Percentiles rank a stretch among this genome's conserved stretches.
phyloP scores from a whole-genome alignment of 2,329 filamentous ascomycete genomes.

The Knufia petricola region DNA sequence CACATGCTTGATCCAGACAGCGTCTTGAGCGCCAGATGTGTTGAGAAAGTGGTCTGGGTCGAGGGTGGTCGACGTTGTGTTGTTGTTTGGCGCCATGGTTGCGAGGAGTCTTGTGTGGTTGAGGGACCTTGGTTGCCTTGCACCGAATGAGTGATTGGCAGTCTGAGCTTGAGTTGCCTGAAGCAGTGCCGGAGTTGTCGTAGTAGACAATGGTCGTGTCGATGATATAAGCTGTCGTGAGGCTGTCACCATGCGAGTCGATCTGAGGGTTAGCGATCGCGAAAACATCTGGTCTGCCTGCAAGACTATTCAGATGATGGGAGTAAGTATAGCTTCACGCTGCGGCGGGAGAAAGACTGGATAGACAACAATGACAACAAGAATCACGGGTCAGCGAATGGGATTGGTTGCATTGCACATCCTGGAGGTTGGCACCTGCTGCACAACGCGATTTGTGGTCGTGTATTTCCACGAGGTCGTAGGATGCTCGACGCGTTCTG shows the following conservation, averaged over 20 bases:
- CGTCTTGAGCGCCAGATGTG: conserved; percentile 42
- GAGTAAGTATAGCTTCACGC: neutral
- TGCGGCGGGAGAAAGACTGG: neutral
- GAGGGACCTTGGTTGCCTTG: neutral
- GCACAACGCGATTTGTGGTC: neutral
- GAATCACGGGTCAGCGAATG: neutral
- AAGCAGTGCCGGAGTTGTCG: neutral
- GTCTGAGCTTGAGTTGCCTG: neutral
- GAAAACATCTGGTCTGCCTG: neutral
- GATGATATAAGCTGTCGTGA: neutral
- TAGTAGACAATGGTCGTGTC: neutral
- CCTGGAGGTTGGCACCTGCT: neutral
- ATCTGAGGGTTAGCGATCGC: neutral
- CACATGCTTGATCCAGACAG: conserved; percentile 46
- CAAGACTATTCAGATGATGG: neutral
- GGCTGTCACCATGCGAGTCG: neutral
- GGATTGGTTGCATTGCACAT: neutral
- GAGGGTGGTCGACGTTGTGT: neutral
- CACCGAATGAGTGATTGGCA: neutral
- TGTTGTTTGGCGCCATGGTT: neutral
- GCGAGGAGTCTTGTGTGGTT: neutral
- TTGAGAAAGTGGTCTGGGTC: conserved; percentile 29
- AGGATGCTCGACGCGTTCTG: neutral
- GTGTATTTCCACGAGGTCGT: conserved; percentile 1
- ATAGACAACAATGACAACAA: neutral